Evolutionary conservation across 352 stramenopile genomes (phyloP), one percentile per base, ranked within the genome.

Genomic region (Phytophthora pisi): DNA sequence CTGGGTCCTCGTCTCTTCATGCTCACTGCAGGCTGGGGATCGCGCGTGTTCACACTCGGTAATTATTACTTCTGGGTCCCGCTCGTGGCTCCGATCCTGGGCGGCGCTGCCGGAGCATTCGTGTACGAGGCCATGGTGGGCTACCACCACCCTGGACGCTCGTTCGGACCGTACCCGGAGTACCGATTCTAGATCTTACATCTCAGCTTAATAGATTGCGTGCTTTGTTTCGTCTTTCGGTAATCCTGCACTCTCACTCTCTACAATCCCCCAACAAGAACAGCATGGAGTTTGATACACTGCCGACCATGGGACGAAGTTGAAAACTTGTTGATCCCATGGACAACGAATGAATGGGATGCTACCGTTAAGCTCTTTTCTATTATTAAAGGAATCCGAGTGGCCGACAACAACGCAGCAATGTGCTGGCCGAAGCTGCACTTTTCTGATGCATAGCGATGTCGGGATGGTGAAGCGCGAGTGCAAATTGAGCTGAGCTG

Each of bases 51-150:
- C 74, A 86, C 81, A 31, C 76, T 81, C 62, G 75, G 66, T 51
- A 78, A 89, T 57, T 79, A 82, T 34, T 91, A 90, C 75, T 91
- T 91, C 72, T 89, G 75, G 81, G 79, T 90, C 34, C 81, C 81
- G n/a, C 70, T 84, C 54, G 65, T 92, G 51, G 84, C 84, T 0
- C 84, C 84, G 30, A 80, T 92, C 64, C 76, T 90, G 42, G 84
- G 82, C 8, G 84, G 73, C 0, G 66, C 84, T n/a, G 57, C 80
- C n/a, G 82, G 82, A 20, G 77, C 81, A 2, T 81, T 85, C 65
- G 72, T 79, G 9, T 91, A 92, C 77, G 84, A 74, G 10, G 79
- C 76, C 50, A 63, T 90, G 58, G 88, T 91, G 34, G 54, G 73
- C 52, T 66, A 74, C 46, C 79, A 91, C 71, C 81, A 90, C 72